A percentile compares a stretch with the other conserved stretches of the same genome.
phyloP scores from a whole-genome alignment of 352 stramenopile genomes.

The Phytophthora uliginosa region DNA sequence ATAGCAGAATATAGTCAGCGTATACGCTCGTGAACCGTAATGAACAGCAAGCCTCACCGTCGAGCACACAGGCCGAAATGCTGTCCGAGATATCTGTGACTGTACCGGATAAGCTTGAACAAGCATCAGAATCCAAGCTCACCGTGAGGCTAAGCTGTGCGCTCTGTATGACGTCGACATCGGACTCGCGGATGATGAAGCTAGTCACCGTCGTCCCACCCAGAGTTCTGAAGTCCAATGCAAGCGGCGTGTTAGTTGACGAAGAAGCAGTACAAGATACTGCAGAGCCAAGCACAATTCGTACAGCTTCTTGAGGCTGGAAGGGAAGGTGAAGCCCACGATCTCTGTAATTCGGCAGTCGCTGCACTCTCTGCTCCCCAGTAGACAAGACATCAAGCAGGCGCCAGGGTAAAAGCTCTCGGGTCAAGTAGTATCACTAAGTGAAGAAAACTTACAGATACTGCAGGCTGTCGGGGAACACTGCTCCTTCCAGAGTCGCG shows the following conservation, averaged over 20 bases:
- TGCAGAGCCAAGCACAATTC: neutral
- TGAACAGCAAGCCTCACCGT: slow-evolving; percentile 22
- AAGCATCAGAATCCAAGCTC: slow-evolving; percentile 29
- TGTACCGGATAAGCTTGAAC: slow-evolving; percentile 29
- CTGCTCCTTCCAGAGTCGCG: slow-evolving; percentile 48
- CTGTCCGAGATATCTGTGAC: slow-evolving; percentile 28
- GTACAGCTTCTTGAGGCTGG: slow-evolving; percentile 52
- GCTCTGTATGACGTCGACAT: slow-evolving; percentile 39
- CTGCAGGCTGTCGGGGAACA: slow-evolving; percentile 54
- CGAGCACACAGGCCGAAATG: slow-evolving; percentile 39
- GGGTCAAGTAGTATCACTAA: too few relatives aligned
- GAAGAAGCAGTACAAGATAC: neutral
- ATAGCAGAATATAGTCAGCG: neutral
- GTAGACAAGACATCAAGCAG: slow-evolving; percentile 21
- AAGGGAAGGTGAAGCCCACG: slow-evolving; percentile 36
- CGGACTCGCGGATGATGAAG: slow-evolving; percentile 48
- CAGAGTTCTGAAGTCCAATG: slow-evolving; percentile 23
- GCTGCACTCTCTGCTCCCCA: slow-evolving; percentile 29
- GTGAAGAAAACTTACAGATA: slow-evolving; percentile 28
- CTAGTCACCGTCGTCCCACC: slow-evolving; percentile 39
- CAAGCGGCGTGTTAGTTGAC: slow-evolving; percentile 14
- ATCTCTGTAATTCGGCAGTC: slow-evolving; percentile 40
- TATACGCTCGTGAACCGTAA: neutral
- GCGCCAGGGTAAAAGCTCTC: slow-evolving; percentile 10
- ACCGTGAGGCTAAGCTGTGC: slow-evolving; percentile 37